These are phyloP conservation scores for Cyberlindnera sargentensis DNA, from an alignment of 805 yeast species.

Conservation along the genomic window DNA sequence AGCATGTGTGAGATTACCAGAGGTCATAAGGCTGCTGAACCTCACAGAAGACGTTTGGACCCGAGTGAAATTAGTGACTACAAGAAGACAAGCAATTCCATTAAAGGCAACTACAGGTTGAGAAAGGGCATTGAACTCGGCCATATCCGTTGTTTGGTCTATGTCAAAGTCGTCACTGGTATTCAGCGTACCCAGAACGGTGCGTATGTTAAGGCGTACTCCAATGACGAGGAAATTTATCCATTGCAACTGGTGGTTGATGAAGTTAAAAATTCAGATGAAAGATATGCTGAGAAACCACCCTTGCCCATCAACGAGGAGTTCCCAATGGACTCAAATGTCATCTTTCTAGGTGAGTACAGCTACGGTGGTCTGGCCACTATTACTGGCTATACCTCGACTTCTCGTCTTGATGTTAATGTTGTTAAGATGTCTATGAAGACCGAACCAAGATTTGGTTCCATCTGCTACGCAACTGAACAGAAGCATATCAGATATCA, in stretches of 20 bases:
- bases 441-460: slow-evolving; percentile 62
- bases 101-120: slow-evolving; percentile 37
- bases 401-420: slow-evolving; percentile 39
- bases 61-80: slow-evolving; percentile 42
- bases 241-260: slow-evolving; percentile 84
- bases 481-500: slow-evolving; percentile 47
- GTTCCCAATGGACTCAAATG: slow-evolving; percentile 66
- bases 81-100: slow-evolving; percentile 31
- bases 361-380: slow-evolving; percentile 81
- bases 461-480: slow-evolving; percentile 52
- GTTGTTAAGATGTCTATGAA: slow-evolving; percentile 43
- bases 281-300: slow-evolving; percentile 61
- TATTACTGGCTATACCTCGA: slow-evolving; percentile 51
- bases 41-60: slow-evolving; percentile 33
- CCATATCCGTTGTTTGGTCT: slow-evolving; percentile 48
- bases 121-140: slow-evolving; percentile 59
- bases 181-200: slow-evolving; percentile 63
- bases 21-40: slow-evolving; percentile 27
- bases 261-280: slow-evolving; percentile 64
- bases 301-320: slow-evolving; percentile 78
- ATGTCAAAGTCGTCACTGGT: slow-evolving; percentile 75
- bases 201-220: slow-evolving; percentile 68
- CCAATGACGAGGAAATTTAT: slow-evolving; percentile 42
- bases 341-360: slow-evolving; percentile 74
- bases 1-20: slow-evolving; percentile 34